Conservation (phyloP, 352 stramenopile genomes). For the Aphanomyces cochlioides region DNA sequence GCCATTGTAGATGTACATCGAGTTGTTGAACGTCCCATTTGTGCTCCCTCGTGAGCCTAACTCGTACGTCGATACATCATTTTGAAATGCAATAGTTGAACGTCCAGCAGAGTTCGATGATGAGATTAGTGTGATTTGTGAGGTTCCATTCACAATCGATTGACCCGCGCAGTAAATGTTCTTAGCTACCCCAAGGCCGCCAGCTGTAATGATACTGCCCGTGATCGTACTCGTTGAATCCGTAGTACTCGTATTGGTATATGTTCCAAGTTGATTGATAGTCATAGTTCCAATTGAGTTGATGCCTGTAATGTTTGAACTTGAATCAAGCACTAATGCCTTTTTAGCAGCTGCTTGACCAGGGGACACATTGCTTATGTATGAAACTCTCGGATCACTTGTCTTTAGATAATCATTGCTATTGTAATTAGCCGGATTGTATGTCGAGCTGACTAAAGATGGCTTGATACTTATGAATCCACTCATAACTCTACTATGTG, state of each 20-base stretch:
- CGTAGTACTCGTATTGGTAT: background rate
- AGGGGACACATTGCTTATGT: background rate
- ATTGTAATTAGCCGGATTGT: constrained; percentile 3
- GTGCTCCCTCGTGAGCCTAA: background rate
- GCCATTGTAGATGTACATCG: background rate
- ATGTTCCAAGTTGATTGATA: background rate
- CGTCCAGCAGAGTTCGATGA: background rate
- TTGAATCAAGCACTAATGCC: background rate
- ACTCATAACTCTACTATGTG: no score
- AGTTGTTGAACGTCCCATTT: background rate
- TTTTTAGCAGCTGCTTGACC: background rate
- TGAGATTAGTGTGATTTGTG: background rate
- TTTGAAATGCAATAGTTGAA: background rate
- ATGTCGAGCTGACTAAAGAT: background rate
- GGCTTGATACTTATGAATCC: no score
- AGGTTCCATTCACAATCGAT: background rate
- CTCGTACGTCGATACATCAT: background rate
- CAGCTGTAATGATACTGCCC: background rate
- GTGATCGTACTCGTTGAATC: background rate
- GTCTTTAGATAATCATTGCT: background rate
- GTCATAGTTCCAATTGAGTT: background rate
- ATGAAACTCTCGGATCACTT: background rate
- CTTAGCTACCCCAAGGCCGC: background rate
- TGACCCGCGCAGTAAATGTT: background rate
- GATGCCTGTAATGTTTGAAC: background rate